A percentile compares a stretch with the other conserved stretches of the same genome.
Evolutionary conservation across 805 yeast species (phyloP).

Genomic region (Zygoascus biomembranicola): DNA sequence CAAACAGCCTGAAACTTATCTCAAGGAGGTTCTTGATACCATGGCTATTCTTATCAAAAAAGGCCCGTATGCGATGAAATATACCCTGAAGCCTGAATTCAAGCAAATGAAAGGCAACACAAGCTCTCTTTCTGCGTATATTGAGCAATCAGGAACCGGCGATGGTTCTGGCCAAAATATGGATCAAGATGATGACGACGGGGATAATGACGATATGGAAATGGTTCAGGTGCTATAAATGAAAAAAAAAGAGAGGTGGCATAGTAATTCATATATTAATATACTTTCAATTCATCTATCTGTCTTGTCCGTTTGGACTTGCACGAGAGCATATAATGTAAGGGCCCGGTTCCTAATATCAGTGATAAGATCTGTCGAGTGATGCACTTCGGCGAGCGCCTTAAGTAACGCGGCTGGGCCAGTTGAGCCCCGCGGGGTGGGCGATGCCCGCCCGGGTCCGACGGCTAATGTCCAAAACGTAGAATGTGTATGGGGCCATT

Average conservation of each 20-base stretch:
- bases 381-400: no score
- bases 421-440: no score
- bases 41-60: conserved; percentile 85
- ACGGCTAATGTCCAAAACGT: no score
- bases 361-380: no score
- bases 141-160: conserved; percentile 7
- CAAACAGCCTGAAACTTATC: conserved; percentile 82
- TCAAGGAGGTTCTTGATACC: conserved; percentile 83
- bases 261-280: not conserved
- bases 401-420: no score
- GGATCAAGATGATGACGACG: conserved; percentile 1
- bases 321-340: no score
- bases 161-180: not conserved
- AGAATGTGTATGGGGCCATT: no score
- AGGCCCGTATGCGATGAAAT: conserved; percentile 93
- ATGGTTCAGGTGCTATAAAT: conserved; percentile 17
- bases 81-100: conserved; percentile 84
- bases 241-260: not conserved
- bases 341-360: no score
- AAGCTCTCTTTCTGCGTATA: conserved; percentile 15
- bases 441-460: no score
- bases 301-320: no score
- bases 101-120: conserved; percentile 51
- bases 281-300: no score
- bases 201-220: conserved; percentile 14